These are phyloP conservation scores for Peronospora belbahrii DNA, from an alignment of 352 stramenopile species.

Conservation along the genomic window DNA sequence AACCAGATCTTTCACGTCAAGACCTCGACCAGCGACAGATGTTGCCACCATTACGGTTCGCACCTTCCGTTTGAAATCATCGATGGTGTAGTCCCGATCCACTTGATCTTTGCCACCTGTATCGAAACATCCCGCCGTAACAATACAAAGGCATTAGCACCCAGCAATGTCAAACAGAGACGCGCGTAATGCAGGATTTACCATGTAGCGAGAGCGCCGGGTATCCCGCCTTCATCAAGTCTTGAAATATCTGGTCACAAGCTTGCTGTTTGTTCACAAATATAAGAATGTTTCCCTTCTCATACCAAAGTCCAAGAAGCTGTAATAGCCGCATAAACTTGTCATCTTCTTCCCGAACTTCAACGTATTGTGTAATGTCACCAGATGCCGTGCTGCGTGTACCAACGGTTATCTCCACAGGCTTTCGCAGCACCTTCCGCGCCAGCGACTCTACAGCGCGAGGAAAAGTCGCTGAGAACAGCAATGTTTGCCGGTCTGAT, in stretches of 20 bases:
- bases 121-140: background rate
- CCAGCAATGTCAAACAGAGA: background rate
- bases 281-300: slow-evolving; percentile 96
- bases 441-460: slow-evolving; percentile 87
- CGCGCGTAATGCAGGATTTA: slow-evolving; percentile 11
- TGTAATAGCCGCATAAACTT: slow-evolving; percentile 98
- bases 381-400: slow-evolving; percentile 93
- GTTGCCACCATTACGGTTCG: slow-evolving; percentile 92
- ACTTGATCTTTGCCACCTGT: slow-evolving; percentile 97
- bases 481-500: slow-evolving; percentile 86
- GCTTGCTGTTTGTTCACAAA: slow-evolving; percentile 99
- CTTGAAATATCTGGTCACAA: slow-evolving; percentile 95
- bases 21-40: slow-evolving; percentile 93
- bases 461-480: slow-evolving; percentile 99
- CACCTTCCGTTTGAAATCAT: slow-evolving; percentile 97
- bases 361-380: slow-evolving; percentile 96
- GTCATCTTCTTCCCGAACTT: slow-evolving; percentile 97
- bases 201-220: slow-evolving; percentile 94
- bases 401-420: slow-evolving; percentile 96
- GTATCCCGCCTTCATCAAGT: slow-evolving; percentile 95
- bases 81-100: slow-evolving; percentile 97
- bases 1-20: slow-evolving; percentile 97
- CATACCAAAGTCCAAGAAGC: slow-evolving; percentile 92
- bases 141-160: slow-evolving; percentile 7
- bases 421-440: slow-evolving; percentile 88